phyloP scores from a whole-genome alignment of 2,329 filamentous ascomycete genomes.

The Nothopassalora personata region DNA sequence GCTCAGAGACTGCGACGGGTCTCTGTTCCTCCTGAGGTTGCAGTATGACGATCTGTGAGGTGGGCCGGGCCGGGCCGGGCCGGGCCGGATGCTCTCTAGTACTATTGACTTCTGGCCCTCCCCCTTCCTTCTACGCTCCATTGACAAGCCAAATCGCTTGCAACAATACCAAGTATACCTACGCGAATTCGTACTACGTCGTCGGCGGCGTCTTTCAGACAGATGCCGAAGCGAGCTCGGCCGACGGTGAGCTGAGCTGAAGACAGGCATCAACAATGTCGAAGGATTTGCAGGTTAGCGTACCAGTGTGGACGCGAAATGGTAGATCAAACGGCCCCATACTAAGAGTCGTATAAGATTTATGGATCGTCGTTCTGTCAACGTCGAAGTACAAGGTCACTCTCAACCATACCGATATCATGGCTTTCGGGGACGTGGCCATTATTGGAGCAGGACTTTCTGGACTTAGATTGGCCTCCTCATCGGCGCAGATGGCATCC shows the following conservation, averaged over 20 bases:
- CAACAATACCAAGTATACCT: background rate
- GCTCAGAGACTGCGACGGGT: background rate
- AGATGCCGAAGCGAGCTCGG: background rate
- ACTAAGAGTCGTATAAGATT: too few relatives aligned
- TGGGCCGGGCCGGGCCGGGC: too few relatives aligned
- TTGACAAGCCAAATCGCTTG: background rate
- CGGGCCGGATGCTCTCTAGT: too few relatives aligned
- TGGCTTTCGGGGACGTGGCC: background rate
- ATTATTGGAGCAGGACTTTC: constrained; percentile 4
- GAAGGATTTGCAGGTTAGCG: background rate
- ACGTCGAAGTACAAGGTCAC: too few relatives aligned
- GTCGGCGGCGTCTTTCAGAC: background rate
- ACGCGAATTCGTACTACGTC: background rate
- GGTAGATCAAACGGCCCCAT: background rate
- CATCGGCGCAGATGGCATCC: constrained; percentile 36
- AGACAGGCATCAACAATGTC: background rate
- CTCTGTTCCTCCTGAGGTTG: too few relatives aligned
- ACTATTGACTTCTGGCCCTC: background rate
- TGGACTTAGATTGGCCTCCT: constrained; percentile 23
- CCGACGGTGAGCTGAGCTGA: background rate
- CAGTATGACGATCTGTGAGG: too few relatives aligned
- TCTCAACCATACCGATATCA: background rate
- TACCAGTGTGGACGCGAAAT: background rate
- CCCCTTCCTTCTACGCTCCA: background rate
- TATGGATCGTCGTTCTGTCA: too few relatives aligned